Evolutionary conservation across 2,329 filamentous ascomycete genomes (phyloP).

Genomic region (Botryosphaeria dothidea): DNA sequence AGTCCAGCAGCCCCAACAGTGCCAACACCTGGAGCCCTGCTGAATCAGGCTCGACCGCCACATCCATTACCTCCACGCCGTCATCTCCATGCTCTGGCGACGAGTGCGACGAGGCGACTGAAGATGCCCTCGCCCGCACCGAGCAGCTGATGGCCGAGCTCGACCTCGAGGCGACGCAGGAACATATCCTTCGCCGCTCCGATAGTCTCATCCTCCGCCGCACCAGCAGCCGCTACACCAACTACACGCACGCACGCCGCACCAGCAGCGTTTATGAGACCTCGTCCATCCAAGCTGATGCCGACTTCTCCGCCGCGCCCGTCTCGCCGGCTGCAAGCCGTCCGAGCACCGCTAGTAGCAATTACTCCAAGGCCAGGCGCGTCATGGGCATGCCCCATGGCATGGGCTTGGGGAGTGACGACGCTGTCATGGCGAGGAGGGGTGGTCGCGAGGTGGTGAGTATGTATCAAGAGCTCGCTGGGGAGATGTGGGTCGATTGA

Average conservation of each 20-base stretch:
- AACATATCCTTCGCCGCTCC: neutral
- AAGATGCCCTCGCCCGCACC: constrained; percentile 7
- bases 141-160: constrained; percentile 18
- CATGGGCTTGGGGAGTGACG: neutral
- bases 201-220: neutral
- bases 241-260: neutral
- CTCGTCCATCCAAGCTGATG: neutral
- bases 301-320: neutral
- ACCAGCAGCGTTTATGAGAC: neutral
- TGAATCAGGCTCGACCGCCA: neutral
- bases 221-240: neutral
- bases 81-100: neutral
- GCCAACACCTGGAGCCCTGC: neutral
- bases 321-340: neutral
- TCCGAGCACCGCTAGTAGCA: neutral
- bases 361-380: neutral
- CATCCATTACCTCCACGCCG: neutral
- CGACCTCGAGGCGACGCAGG: neutral
- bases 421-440: neutral
- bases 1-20: neutral
- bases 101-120: neutral
- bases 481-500: neutral
- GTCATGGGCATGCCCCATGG: constrained; percentile 4
- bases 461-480: constrained; percentile 13
- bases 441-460: neutral